Evolutionary conservation across 495 filamentous ascomycete genomes (phyloP), one percentile per base, ranked within the genome.

Genomic region (Physcia stellaris): DNA sequence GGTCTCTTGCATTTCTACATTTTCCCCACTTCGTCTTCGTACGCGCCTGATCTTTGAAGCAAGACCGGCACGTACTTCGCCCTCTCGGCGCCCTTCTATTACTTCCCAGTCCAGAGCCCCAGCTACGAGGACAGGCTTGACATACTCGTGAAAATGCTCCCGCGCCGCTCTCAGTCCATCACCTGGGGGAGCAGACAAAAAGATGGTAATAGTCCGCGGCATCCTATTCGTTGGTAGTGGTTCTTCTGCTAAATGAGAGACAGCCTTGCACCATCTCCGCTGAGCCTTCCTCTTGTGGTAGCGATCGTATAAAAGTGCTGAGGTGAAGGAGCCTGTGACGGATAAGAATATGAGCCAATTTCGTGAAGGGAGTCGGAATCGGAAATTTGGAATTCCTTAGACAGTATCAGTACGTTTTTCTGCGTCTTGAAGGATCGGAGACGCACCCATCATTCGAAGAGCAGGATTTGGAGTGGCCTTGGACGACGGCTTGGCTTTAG

Each of bases 321-420:
- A 75, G 0, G 80, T 75, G 47, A 94, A 80, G 24, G 82, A 75
- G 21, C 77, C 76, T 11, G 79, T 79, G 45, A 96, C 58, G 13
- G 79, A 62, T 52, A 88, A 67, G 64, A 99, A 96, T 47, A 99
- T 95, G 61, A 83, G 73, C 90, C 90, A 99, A 54, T 96, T 96
- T 20, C 92, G 78, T 10, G 90, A 99, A 15, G 90, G 90, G 7
- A 99, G 75, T 63, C 80, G 86, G 49, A 79, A 67, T 12, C 80
- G 77, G 42, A 92, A 67, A 38, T 72, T 78, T 18, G 87, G 86
- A 41, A 96, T 63, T 24, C 75, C 73, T 79, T 32, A 21, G 21
- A 37, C 18, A 12, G 9, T 10, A 24, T 38, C 3, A 30, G n/a
- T 22, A 13, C 22, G 17, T 9, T 13, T 40, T 6, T 23, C n/a